These are phyloP conservation scores for Cystobasidium pallidum DNA, from an alignment of 1,284 basidiomycete genomes.

Conservation along the genomic window DNA sequence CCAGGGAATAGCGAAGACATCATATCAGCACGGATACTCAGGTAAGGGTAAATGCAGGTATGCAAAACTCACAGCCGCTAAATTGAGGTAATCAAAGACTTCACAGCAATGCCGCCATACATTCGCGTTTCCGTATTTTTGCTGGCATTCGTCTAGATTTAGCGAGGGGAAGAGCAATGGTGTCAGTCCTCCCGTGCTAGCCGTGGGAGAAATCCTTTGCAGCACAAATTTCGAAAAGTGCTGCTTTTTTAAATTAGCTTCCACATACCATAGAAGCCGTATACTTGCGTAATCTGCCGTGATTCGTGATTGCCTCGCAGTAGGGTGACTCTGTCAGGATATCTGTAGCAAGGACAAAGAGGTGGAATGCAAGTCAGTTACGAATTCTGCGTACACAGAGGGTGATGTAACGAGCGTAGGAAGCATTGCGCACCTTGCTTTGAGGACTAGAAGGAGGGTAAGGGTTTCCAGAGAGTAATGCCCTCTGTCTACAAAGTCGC, in stretches of 20 bases:
- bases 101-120: slow-evolving; percentile 96
- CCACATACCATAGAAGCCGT: slow-evolving; percentile 88
- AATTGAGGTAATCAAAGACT: slow-evolving; percentile 91
- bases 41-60: no score
- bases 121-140: slow-evolving; percentile 89
- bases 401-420: background rate
- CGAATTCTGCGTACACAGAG: no score
- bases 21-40: no score
- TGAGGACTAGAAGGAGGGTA: slow-evolving; percentile 82
- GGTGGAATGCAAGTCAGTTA: no score
- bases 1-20: no score
- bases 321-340: slow-evolving; percentile 88
- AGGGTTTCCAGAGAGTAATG: slow-evolving; percentile 97
- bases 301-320: slow-evolving; percentile 94
- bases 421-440: slow-evolving; percentile 69
- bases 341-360: slow-evolving; percentile 61
- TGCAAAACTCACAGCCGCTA: slow-evolving; percentile 81
- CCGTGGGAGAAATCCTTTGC: no score
- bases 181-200: background rate
- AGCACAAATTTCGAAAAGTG: no score
- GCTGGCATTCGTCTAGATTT: slow-evolving; percentile 83
- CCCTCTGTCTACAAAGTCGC: slow-evolving; percentile 96
- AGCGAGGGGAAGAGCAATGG: background rate
- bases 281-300: slow-evolving; percentile 95
- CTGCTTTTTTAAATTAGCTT: no score